These are phyloP conservation scores for Eucalyptus cloeziana DNA, from an alignment of 345 rosid species.

Conservation along the genomic window DNA sequence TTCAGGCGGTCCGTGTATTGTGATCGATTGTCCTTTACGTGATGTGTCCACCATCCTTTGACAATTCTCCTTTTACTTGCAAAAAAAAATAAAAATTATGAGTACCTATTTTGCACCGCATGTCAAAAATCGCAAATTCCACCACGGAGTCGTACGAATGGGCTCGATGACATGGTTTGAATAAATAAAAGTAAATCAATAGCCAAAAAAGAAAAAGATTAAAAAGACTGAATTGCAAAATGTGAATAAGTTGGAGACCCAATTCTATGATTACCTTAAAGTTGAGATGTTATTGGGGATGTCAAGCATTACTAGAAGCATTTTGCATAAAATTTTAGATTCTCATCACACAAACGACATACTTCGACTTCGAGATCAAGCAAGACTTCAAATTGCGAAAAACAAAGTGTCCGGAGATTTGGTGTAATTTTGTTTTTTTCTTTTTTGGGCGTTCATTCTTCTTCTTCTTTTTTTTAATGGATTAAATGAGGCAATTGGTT, in stretches of 20 bases:
- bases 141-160: background rate
- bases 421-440: background rate
- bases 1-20: background rate
- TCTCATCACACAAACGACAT: background rate
- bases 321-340: background rate
- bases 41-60: background rate
- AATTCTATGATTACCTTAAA: background rate
- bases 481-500: background rate
- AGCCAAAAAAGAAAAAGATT: background rate
- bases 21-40: background rate
- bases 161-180: background rate
- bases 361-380: background rate
- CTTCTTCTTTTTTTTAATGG: background rate
- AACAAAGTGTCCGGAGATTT: background rate
- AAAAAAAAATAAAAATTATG: background rate
- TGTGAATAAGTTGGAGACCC: background rate
- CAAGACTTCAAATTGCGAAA: background rate
- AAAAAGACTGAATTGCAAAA: background rate
- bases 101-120: background rate
- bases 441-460: accelerated
- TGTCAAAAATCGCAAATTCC: background rate
- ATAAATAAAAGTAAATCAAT: background rate
- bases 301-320: background rate
- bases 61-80: background rate
- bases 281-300: background rate